Evolutionary conservation across 768 basidiomycete genomes (phyloP), one percentile per base, ranked within the genome.

Genomic region (Boletus bicolor): DNA sequence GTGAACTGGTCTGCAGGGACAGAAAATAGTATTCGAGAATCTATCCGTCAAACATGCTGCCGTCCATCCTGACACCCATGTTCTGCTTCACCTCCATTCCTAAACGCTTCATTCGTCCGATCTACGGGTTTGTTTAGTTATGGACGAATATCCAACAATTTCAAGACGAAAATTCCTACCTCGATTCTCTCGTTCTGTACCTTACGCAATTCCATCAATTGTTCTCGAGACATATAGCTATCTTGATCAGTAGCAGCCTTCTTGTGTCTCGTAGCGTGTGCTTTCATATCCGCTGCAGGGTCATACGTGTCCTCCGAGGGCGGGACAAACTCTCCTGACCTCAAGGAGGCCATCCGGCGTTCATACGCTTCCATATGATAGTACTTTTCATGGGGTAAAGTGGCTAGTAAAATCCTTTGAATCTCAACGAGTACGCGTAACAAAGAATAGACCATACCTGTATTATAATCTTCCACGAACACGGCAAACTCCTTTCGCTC

Each of bases 311-410:
- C 86, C 53, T 86, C 82, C 4, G 81, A 61, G 7, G 87, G 86
- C 0, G 91, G 88, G 9, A 93, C 72, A 49, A 82, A 87, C 61
- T 90, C 92, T 38, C 94, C 94, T n/a, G 84, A 79, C 44, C 93
- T 84, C 47, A 96, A 74, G 21, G 91, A 84, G 37, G 82, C 71
- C 94, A 96, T 96, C 45, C 91, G 86, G 21, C 77, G 77, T 57
- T 94, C 91, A 68, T 93, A 93, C 6, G 82, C 80, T 52, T 84
- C 85, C 82, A 95, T 92, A 66, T 94, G 83, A 71, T 96, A 96
- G 71, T 94, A 97, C 69, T 97, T 97, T 69, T 95, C 93, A 64
- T 96, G 89, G 10, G 94, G 91, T 3, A 97, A 78, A 4, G 94
- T 97, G 14, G 93, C 93, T 93, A 56, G 17, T 21, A 48, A 51